phyloP scores from a whole-genome alignment of 257 asterid genomes.

The Gynochthodes officinalis region DNA sequence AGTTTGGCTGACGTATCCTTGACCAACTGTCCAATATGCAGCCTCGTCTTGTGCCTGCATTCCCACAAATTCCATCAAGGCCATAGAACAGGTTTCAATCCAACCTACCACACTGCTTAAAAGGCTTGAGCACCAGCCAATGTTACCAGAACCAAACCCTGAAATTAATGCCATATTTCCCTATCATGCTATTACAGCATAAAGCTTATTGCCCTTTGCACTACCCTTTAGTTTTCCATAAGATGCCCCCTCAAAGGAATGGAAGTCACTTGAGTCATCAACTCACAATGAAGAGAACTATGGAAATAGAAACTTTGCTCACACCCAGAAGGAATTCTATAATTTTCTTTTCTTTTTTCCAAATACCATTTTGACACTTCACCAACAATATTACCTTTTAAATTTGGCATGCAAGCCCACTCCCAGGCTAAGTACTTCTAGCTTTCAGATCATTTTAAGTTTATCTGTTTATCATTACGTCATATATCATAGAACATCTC shows the following conservation, averaged over 20 bases:
- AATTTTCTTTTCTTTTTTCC: no score
- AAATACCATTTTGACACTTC: background rate
- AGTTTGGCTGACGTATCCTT: constrained; percentile 84
- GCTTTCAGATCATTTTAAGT: background rate
- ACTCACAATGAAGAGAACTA: background rate
- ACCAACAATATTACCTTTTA: background rate
- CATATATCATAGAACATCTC: background rate
- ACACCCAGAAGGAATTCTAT: background rate
- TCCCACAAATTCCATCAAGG: background rate
- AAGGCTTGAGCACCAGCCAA: background rate
- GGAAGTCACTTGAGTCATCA: background rate
- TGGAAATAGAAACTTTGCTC: background rate
- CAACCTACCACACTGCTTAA: background rate
- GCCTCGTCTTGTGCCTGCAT: constrained; percentile 79
- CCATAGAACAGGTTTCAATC: background rate
- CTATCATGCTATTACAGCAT: background rate
- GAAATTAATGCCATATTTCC: background rate
- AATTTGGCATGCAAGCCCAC: background rate
- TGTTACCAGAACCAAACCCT: background rate
- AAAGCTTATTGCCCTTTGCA: background rate
- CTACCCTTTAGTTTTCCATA: background rate
- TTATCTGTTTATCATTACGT: background rate
- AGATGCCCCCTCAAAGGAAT: background rate
- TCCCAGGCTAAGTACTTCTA: no score
- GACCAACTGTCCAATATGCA: constrained; percentile 78